Evolutionary conservation across 129 eudicot species (phyloP), one percentile per base, ranked within the genome.

Genomic region (Chrysanthemum seticuspe): DNA sequence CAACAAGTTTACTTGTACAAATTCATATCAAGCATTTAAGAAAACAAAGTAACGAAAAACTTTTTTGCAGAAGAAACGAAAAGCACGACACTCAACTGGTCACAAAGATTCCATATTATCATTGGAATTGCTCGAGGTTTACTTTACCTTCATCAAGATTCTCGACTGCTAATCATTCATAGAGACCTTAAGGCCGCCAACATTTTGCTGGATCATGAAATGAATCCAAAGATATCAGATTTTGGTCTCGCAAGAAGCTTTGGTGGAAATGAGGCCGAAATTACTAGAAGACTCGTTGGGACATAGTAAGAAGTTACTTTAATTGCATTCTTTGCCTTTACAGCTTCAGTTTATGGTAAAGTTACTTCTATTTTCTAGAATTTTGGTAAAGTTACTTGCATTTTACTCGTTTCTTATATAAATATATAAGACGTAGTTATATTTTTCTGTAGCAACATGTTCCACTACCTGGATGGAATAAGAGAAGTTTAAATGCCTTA

Each of bases 191-290:
- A 87, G 65, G 68, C 84, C 2, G 78, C 83, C 65, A 87, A 87
- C 27, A 83, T 87, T 67, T 57, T 87, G 57, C 66, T 87, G 9
- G 91, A 87, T 70, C 19, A 15, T 10, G 79, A 87, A 34, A 65
- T 86, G 82, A 83, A 75, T 52, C 78, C 91, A 8, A 87, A 83
- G 62, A 86, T 86, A 40, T 81, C 88, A 9, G 88, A 83, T 34
- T 87, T 87, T 65, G 91, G 91, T 9, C 34, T 83, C 16, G 88
- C 88, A 5, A 87, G 88, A 76, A 78, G 69, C 19, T 84, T 87
- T 14, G 71, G 84, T 54, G 86, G 83, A 58, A 58, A 83, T 64
- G 76, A 83, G 44, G 53, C 77, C 2, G 71, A 57, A 51, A 80
- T 77, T 53, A 86, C 87, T 59, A 71, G 52, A 47, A 51, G 85